phyloP scores from a whole-genome alignment of 2,329 filamentous ascomycete species.

The Nemania sp. region DNA sequence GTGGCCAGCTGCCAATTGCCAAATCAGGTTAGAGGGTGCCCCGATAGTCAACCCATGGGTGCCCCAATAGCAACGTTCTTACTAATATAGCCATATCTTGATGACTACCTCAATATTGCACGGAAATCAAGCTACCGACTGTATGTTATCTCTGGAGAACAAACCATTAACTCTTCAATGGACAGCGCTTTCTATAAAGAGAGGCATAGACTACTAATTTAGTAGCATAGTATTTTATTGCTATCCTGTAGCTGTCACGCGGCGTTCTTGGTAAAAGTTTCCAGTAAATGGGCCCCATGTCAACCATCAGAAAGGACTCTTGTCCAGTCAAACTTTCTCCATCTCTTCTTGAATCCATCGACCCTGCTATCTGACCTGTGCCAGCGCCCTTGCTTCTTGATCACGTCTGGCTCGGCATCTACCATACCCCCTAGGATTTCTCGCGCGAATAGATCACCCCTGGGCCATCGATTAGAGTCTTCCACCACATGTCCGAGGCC shows the following conservation, averaged over 20 bases:
- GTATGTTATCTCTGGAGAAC: no score
- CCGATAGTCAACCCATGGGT: no score
- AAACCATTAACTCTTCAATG: no score
- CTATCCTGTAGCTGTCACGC: neutral
- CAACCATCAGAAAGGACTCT: slow-evolving; percentile 54
- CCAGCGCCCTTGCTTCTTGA: slow-evolving; percentile 92
- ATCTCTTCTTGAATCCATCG: slow-evolving; percentile 79
- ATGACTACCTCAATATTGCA: no score
- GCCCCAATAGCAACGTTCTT: no score
- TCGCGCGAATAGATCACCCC: slow-evolving; percentile 87
- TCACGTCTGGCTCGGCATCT: slow-evolving; percentile 76
- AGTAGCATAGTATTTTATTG: neutral
- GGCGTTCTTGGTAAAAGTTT: neutral
- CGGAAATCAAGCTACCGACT: no score
- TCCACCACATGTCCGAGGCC: slow-evolving; percentile 93
- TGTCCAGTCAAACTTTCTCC: slow-evolving; percentile 92
- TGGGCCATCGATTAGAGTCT: slow-evolving; percentile 81
- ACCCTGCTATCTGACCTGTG: slow-evolving; percentile 67
- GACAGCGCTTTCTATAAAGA: no score
- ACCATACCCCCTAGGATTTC: slow-evolving; percentile 93
- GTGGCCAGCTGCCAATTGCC: no score
- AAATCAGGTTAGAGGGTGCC: no score
- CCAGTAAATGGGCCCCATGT: neutral
- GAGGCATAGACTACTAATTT: neutral
- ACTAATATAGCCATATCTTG: no score